Base-by-base conservation (phyloP, 2,329 filamentous ascomycete genomes). In the Cyphellophora europaea region DNA sequence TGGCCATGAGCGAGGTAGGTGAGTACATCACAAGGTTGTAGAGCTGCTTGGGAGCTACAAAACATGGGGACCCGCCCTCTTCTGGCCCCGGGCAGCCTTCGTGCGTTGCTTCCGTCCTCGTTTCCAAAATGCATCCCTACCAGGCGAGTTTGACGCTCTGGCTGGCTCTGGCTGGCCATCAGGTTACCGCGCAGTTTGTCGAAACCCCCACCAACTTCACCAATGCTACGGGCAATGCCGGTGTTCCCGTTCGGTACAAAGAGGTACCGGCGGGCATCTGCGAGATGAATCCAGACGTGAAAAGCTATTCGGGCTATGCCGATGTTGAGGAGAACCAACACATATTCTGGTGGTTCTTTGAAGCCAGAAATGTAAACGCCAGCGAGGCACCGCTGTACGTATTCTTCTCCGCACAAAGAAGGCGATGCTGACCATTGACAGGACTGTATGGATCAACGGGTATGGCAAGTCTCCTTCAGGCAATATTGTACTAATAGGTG, bases 271-370 rank as follows among this genome's bases (percentile, higher is more conserved):
- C 55, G 2, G 63, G 63, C 11, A 65, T 63, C 27, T 68, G 65
- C 45, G 65, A 67, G 49, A 49, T 57, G 14, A 56, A 69, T 0
- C 58, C 63, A 6, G 65, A 66, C 6, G 71, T 76, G 29, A 67
- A 63, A 43, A 68, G 65, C 19, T 81, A 76, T 53, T 67, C 69
- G 1, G 74, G 74, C 19, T 78, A 77, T 43, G 67, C 78, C 11
- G 66, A 72, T 51, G 61, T 78, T 3, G 70, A 71, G 2, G 62
- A 65, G 2, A 61, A 59, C 17, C 37, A 64, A 33, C 63, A 67
- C 41, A 53, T 67, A 35, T 65, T 63, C 49, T 65, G 62, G 49
- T 63, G 61, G 60, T 65, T 61, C 48, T 63, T 63, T 35, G 61
- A 63, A 42, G 57, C 55, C 6, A 54, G 61, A 28, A 46, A 49